phyloP scores from a whole-genome alignment of 345 rosid species.

The Erysimum cheiranthoides region DNA sequence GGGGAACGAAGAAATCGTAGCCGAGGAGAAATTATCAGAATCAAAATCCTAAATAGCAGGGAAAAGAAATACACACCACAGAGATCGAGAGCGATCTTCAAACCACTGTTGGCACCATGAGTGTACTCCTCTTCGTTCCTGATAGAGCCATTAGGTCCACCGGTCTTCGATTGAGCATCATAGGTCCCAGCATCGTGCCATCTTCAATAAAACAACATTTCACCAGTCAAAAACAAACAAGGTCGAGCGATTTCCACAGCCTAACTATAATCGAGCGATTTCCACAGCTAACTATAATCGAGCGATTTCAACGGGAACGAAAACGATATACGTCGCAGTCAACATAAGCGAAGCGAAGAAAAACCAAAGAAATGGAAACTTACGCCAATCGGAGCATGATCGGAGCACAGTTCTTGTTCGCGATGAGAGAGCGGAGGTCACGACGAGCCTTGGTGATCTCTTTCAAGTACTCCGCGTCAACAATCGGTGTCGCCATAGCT shows the following conservation, averaged over 20 bases:
- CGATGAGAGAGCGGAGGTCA: constrained; percentile 88
- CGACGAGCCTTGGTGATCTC: constrained; percentile 92
- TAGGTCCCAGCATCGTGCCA: constrained; percentile 99
- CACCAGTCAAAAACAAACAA: neutral
- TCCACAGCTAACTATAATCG: neutral
- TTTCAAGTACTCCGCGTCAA: constrained; percentile 81
- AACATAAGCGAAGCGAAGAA: neutral
- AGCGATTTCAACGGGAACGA: neutral
- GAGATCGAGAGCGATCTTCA: constrained; percentile 78
- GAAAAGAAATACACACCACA: constrained; percentile 59
- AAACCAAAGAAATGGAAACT: constrained; percentile 8
- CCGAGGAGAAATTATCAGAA: neutral
- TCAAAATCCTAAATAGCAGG: neutral
- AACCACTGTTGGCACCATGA: constrained; percentile 80
- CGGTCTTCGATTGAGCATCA: constrained; percentile 78
- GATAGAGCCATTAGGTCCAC: constrained; percentile 92
- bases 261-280: neutral
- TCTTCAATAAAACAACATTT: constrained; percentile 48
- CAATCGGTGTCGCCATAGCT: constrained; percentile 76
- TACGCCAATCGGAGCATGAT: constrained; percentile 98
- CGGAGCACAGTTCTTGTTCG: constrained; percentile 88
- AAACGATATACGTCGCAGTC: neutral
- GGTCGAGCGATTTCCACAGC: constrained; percentile 3
- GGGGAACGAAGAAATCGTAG: neutral
- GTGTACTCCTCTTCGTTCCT: constrained; percentile 78